phyloP scores from a whole-genome alignment of 305 asterid species.

The Fraxinus ornus region DNA sequence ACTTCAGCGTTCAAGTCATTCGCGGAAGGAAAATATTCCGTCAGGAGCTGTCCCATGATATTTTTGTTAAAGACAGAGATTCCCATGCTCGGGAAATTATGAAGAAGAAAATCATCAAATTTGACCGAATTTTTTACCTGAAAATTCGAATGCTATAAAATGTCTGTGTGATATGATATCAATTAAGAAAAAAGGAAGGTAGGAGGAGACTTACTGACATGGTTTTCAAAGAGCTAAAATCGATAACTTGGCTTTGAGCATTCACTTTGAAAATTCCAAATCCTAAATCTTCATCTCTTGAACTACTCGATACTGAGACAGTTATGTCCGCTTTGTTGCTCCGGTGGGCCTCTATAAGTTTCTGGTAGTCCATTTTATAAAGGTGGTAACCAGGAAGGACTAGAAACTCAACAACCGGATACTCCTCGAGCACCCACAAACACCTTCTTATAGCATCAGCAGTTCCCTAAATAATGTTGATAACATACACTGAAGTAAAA shows the following conservation, averaged over 20 bases:
- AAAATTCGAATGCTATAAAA: conserved; percentile 9
- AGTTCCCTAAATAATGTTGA: conserved; percentile 52
- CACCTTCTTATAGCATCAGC: conserved; percentile 83
- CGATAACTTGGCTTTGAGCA: conserved; percentile 44
- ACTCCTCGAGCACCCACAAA: conserved; percentile 68
- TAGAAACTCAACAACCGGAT: conserved; percentile 51
- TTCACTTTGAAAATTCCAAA: conserved; percentile 52
- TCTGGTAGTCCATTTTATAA: conserved; percentile 69
- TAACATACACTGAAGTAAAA: not conserved
- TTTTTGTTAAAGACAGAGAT: conserved; percentile 66
- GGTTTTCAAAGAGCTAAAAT: conserved; percentile 28
- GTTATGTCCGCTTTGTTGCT: conserved; percentile 48
- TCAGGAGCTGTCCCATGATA: conserved; percentile 66
- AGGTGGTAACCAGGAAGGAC: conserved; percentile 81
- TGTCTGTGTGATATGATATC: not conserved
- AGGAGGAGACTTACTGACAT: conserved; percentile 30
- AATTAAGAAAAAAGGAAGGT: not conserved
- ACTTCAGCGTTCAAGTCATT: conserved; percentile 62
- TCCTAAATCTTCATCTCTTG: conserved; percentile 35
- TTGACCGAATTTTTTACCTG: conserved; percentile 35
- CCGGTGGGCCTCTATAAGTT: conserved; percentile 51
- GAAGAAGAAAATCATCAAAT: not conserved
- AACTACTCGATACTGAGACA: conserved; percentile 40
- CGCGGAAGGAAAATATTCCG: conserved; percentile 52
- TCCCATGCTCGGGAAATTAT: conserved; percentile 61